Evolutionary conservation across 169 alveolate species (phyloP).

Genomic region (Plasmodium sp.): DNA sequence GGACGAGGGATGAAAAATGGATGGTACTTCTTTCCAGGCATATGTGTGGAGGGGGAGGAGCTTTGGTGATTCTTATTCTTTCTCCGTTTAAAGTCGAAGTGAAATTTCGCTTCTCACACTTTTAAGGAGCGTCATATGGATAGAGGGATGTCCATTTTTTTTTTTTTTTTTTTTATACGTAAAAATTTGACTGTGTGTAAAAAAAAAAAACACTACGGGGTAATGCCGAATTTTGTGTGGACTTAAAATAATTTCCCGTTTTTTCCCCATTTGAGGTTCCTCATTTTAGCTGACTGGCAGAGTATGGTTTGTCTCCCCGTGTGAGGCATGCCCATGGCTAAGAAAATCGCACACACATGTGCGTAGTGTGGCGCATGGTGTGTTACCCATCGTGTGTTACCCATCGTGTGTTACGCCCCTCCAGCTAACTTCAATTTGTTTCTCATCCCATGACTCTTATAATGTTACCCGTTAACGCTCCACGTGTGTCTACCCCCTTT

Average conservation of each 20-base stretch:
- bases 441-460: background rate
- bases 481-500: background rate
- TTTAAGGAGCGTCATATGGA: background rate
- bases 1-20: background rate
- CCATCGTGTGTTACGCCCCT: background rate
- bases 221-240: background rate
- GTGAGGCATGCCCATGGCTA: background rate
- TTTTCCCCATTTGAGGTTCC: background rate
- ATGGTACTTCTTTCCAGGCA: background rate
- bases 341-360: background rate
- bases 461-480: background rate
- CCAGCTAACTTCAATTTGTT: background rate
- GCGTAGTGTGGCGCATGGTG: background rate
- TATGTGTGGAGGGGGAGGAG: background rate
- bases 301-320: background rate
- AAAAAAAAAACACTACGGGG: background rate
- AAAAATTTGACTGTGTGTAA: background rate
- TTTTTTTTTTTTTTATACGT: background rate
- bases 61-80: background rate
- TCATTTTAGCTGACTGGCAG: background rate
- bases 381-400: background rate
- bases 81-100: background rate
- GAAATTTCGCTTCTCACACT: background rate
- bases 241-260: background rate
- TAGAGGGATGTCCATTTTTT: background rate